Base-by-base conservation (phyloP, 2,329 filamentous ascomycete species). In the Aotearoamyces nothofagi region DNA sequence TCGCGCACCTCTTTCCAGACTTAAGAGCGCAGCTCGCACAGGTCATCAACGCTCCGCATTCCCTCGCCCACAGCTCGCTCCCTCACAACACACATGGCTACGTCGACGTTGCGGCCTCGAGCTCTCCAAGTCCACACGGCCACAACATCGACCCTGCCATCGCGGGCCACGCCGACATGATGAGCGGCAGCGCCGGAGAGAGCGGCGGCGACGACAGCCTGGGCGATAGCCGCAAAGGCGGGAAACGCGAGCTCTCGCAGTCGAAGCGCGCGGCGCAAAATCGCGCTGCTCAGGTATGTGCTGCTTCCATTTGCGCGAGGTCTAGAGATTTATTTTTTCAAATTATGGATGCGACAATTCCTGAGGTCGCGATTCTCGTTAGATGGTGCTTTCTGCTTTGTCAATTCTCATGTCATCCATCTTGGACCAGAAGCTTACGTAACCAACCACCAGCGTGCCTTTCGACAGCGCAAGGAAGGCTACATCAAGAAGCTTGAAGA, bases 401-500 rank as follows among this genome's bases (percentile, higher is more conserved):
- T 49, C 45, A 49, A 45, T 42, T 48, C 45, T 47, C 43, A 47
- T 49, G 47, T 48, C 47, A 50, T 51, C 48, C 39, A 44, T 29
- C 23, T 24, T 17, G 29, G 14, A 17, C 15, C 17, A 12, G 12
- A 22, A 15, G 24, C 29, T 31, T 31, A 22, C 30, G 32, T 45
- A 38, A 42, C 36, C 35, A 41, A 41, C 45, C 49, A 40, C 53
- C 46, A 98, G 87, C 74, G 90, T 51, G 90, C 90, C 23, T 98
- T 98, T 57, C 81, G 90, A 23, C 86, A 96, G 57, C 79, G 90
- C 38, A 98, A 98, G 52, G 90, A 98, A 56, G 81, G 82, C 25
- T 94, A 98, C 53, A 98, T 98, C 54, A 92, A 92, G 61, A 92
- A 92, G 52, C 68, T 98, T 5, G 90, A 98, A 55, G 79, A 90